These are phyloP conservation scores for Dioscorea zingiberensis DNA, from an alignment of 106 monocot species.

Conservation along the genomic window DNA sequence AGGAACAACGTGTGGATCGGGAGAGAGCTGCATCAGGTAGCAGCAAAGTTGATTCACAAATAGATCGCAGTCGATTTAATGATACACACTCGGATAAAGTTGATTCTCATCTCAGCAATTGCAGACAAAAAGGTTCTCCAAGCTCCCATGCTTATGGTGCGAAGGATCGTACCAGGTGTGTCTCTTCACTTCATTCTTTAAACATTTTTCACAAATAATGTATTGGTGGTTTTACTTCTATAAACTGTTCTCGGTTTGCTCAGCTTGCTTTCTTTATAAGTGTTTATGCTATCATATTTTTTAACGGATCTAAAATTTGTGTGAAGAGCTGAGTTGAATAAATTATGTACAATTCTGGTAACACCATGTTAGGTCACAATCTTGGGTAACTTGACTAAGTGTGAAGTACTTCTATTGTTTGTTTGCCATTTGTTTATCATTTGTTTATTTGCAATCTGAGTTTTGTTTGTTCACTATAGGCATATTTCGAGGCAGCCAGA, in stretches of 20 bases:
- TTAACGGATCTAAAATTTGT: too few species aligned
- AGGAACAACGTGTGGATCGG: constrained; percentile 27
- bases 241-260: background rate
- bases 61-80: constrained; percentile 20
- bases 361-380: too few species aligned
- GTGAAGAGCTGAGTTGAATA: too few species aligned
- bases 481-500: constrained; percentile 41
- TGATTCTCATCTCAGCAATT: constrained; percentile 30
- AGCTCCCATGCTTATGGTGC: constrained; percentile 26
- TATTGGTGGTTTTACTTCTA: background rate
- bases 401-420: too few species aligned
- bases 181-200: background rate
- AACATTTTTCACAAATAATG: too few species aligned
- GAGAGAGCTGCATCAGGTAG: constrained; percentile 27
- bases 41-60: constrained; percentile 12
- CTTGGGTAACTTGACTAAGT: too few species aligned
- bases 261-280: background rate
- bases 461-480: constrained; percentile 20
- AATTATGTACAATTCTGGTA: too few species aligned
- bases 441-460: background rate
- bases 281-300: too few species aligned
- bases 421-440: background rate
- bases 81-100: constrained; percentile 15
- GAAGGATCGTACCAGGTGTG: constrained; percentile 54
- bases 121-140: constrained; percentile 34